Percentiles rank a stretch among this genome's conserved stretches.
Conservation (phyloP, 208 protist genomes). For the Phytomonas sp. region DNA sequence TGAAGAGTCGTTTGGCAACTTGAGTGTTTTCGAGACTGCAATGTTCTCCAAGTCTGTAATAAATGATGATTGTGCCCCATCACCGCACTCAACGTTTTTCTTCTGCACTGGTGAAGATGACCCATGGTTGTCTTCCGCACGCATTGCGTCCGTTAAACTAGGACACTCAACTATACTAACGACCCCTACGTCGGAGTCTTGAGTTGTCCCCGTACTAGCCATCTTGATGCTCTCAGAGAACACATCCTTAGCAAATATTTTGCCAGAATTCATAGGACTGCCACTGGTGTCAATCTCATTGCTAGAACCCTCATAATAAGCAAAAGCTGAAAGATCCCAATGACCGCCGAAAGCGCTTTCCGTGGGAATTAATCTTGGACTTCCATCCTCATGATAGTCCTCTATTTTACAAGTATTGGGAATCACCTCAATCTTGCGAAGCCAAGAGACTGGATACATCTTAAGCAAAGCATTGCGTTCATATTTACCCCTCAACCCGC, state of each 20-base stretch:
- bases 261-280: background rate
- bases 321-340: background rate
- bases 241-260: background rate
- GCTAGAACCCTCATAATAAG: background rate
- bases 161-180: background rate
- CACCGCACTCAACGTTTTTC: background rate
- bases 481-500: conserved; percentile 8
- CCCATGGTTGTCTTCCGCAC: background rate
- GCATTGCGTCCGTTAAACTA: background rate
- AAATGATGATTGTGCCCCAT: background rate
- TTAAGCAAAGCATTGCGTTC: conserved; percentile 12
- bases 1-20: background rate
- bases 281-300: background rate
- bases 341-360: background rate
- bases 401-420: background rate
- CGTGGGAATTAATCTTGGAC: background rate
- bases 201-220: background rate
- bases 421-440: conserved; percentile 10
- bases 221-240: background rate
- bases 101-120: background rate
- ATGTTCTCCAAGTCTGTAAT: background rate
- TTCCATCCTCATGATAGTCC: conserved; percentile 1
- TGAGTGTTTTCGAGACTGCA: background rate
- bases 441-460: conserved; percentile 11
- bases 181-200: background rate